A percentile compares a stretch with the other conserved stretches of the same genome.
Conservation (phyloP, 1,284 basidiomycete genomes). For the Fomitopsis schrenkii region DNA sequence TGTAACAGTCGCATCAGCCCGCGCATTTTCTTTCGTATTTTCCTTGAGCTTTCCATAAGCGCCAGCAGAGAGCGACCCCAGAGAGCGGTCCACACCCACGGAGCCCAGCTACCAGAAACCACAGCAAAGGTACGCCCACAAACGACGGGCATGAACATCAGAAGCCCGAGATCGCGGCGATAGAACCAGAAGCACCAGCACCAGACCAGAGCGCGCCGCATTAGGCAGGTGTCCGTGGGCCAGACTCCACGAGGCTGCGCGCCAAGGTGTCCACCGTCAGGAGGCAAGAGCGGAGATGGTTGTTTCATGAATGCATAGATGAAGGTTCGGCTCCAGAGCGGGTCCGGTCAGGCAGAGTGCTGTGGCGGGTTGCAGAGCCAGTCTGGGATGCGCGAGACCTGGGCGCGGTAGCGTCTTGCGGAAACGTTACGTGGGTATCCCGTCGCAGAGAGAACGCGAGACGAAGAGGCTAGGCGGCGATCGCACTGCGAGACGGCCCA, state of each 20-base stretch:
- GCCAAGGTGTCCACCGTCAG: not conserved
- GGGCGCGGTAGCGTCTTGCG: not conserved
- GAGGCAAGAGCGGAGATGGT: not conserved
- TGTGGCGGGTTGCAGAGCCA: not conserved
- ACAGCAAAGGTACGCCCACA: not conserved
- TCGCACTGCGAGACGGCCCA: not conserved
- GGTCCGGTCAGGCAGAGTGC: not conserved
- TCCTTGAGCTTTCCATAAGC: not conserved
- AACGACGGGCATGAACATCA: not conserved
- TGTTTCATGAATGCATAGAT: not conserved
- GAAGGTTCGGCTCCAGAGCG: not conserved
- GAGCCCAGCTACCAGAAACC: too few relatives aligned
- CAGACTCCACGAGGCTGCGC: not conserved
- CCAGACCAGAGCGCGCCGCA: not conserved
- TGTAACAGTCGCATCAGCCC: too few relatives aligned
- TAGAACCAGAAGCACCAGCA: not conserved
- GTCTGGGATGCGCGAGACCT: not conserved
- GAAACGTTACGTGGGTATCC: not conserved
- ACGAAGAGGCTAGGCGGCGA: not conserved
- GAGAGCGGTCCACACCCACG: not conserved
- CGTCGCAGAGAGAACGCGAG: not conserved
- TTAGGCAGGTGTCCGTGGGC: not conserved
- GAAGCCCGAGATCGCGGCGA: not conserved
- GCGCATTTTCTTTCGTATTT: too few relatives aligned
- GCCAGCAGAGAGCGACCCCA: not conserved